phyloP scores from a whole-genome alignment of 1,284 basidiomycete genomes.

The Phenoliferia sp. region DNA sequence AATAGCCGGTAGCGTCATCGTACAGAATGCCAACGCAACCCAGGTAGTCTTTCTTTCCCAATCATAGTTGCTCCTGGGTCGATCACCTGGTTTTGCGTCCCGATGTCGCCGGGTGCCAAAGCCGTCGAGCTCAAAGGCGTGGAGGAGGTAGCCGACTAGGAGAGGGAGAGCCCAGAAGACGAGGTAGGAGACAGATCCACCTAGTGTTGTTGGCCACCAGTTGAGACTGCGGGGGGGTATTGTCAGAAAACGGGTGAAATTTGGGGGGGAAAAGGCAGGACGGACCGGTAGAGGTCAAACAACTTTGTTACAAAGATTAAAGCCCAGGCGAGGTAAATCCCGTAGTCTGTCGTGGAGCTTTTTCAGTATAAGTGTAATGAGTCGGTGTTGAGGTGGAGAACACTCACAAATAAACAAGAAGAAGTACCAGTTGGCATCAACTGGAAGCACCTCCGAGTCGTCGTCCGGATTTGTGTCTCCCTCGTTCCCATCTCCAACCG shows the following conservation, averaged over 20 bases:
- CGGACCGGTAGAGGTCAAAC: constrained; percentile 49
- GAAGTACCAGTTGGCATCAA: constrained; percentile 50
- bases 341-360: constrained; percentile 34
- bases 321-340: constrained; percentile 47
- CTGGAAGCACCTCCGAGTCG: constrained; percentile 35
- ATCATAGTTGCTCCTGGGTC: constrained; percentile 39
- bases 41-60: constrained; percentile 56
- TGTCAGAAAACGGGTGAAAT: background rate
- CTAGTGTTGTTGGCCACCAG: constrained; percentile 48
- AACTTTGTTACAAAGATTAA: constrained; percentile 54
- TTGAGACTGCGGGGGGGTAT: constrained; percentile 36
- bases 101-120: constrained; percentile 10
- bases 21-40: constrained; percentile 52
- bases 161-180: constrained; percentile 51
- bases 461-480: background rate
- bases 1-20: constrained; percentile 53
- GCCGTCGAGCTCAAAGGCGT: constrained; percentile 47
- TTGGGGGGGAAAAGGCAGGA: constrained; percentile 28
- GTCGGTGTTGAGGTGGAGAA: background rate
- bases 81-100: constrained; percentile 20
- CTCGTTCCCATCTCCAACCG: background rate
- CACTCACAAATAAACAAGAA: constrained; percentile 46
- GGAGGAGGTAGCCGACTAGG: constrained; percentile 46
- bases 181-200: constrained; percentile 49
- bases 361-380: background rate